Base-by-base conservation (phyloP, 1,139 yeast genomes). In the Nakaseomyces kungkrabaensis region DNA sequence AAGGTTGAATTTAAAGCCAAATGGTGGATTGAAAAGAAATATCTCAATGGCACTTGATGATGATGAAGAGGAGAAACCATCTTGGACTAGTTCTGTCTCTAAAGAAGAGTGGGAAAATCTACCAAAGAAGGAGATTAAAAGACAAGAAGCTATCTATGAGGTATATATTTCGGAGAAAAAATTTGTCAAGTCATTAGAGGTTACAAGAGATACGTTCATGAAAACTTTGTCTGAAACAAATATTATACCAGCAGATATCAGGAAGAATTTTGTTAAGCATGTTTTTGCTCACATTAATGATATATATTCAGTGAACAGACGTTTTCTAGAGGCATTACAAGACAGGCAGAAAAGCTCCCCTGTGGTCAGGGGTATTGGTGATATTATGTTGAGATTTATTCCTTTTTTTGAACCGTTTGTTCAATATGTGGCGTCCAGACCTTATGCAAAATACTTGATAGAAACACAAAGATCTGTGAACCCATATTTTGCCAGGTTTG, bases 91-190 rank as follows among this genome's bases (percentile, higher is more conserved):
- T 61, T 85, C 95, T 1, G 98, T 92, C 10, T 85, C 96, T 2
- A 80, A 82, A 61, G 82, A 82, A 47, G 72, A 89, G 6, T 78
- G 92, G 62, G 95, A 86, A 53, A 75, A 81, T 48, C 77, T 92
- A 51, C 88, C 87, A 53, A 92, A 88, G 58, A 78, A 74, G 51
- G 98, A 92, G 66, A 85, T 87, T 65, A 89, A 88, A 72, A 78
- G 97, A 57, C 98, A 92, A 67, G 98, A 92, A 64, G 83, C 92
- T 56, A 92, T 92, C 50, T 92, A 89, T 69, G 98, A 92, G 68
- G 85, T 92, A 37, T 87, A 88, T 49, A 85, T 87, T 59, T 92
- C 97, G 2, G 98, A 92, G 69, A 79, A 97, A 53, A 95, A 94
- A 57, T 92, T 90, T 67, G 96, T 92, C 51, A 90, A 89, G 68